Conservation (phyloP, 2,329 filamentous ascomycete genomes). For the Saccharata proteae region DNA sequence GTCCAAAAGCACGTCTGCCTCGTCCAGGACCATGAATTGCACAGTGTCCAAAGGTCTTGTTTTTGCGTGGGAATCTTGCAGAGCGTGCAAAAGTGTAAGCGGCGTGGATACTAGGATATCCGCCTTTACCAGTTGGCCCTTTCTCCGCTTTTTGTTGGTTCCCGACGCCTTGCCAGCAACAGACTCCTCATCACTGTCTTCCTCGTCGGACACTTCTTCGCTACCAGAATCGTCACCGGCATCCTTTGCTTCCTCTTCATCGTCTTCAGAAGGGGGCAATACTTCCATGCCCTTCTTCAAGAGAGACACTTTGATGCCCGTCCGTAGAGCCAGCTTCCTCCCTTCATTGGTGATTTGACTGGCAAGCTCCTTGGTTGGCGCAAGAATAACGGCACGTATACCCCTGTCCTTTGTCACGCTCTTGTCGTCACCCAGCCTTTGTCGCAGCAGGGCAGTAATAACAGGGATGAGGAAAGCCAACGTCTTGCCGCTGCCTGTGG, state of each 20-base stretch:
- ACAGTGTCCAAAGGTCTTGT: conserved; percentile 51
- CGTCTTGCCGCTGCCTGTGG: conserved; percentile 94
- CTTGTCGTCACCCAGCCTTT: conserved; percentile 9
- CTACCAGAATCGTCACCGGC: conserved; percentile 16
- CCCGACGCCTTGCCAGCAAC: conserved; percentile 25
- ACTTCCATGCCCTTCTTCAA: conserved; percentile 80
- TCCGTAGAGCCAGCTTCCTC: conserved; percentile 65
- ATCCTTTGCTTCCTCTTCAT: conserved; percentile 29
- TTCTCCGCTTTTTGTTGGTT: conserved; percentile 22
- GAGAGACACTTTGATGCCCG: conserved; percentile 64
- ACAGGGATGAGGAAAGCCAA: conserved; percentile 83
- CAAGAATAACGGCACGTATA: conserved; percentile 31
- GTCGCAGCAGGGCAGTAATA: conserved; percentile 55
- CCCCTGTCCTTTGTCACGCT: conserved; percentile 1
- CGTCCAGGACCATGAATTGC: conserved; percentile 68
- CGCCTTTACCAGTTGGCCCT: conserved; percentile 49
- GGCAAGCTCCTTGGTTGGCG: conserved; percentile 39
- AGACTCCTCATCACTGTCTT: conserved; percentile 25
- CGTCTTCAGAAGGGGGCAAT: conserved; percentile 13
- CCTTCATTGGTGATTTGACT: conserved; percentile 54
- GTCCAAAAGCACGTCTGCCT: conserved; percentile 90
- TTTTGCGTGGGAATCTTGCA: conserved; percentile 39
- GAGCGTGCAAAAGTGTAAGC: conserved; percentile 61
- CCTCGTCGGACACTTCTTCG: conserved; percentile 23
- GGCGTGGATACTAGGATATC: conserved; percentile 76